These are phyloP conservation scores for Melastoma malabathricum DNA, from an alignment of 345 rosid species.

Conservation along the genomic window DNA sequence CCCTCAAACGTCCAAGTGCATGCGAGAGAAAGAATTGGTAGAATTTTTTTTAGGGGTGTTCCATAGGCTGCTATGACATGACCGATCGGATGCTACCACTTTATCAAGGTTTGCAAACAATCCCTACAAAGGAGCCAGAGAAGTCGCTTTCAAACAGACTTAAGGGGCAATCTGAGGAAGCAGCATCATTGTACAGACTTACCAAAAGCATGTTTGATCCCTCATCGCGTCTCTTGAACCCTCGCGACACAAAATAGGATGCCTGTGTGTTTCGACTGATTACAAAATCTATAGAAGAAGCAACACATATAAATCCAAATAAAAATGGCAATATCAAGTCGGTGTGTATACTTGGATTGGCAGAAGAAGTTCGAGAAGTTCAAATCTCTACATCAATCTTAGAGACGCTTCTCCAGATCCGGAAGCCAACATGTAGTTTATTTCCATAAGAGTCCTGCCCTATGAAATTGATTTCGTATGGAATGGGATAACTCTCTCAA, in stretches of 20 bases:
- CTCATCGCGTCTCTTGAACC: constrained; percentile 80
- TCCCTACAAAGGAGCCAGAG: constrained; percentile 36
- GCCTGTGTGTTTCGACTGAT: constrained; percentile 38
- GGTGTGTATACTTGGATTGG: constrained; percentile 52
- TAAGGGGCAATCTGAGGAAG: neutral
- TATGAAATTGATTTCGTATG: constrained; percentile 21
- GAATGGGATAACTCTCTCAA: constrained; percentile 42
- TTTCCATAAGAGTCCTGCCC: constrained; percentile 87
- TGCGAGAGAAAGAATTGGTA: too few species aligned
- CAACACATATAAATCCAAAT: neutral
- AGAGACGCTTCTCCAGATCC: constrained; percentile 96
- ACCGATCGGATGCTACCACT: constrained; percentile 73
- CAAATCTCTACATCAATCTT: constrained; percentile 84
- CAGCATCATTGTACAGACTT: constrained; percentile 6
- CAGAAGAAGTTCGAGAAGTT: constrained; percentile 71
- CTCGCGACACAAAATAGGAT: constrained; percentile 53
- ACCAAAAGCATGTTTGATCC: constrained; percentile 95
- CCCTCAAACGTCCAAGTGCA: too few species aligned
- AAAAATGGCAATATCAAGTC: neutral
- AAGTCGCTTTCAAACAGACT: neutral
- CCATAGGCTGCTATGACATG: constrained; percentile 93
- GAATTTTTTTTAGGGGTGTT: constrained; percentile 8
- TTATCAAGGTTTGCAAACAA: constrained; percentile 68
- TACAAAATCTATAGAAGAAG: constrained; percentile 7
- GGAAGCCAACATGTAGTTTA: constrained; percentile 95